These are phyloP conservation scores for Papilionanthe hybrid DNA, from an alignment of 116 monocot genomes.

Conservation along the genomic window DNA sequence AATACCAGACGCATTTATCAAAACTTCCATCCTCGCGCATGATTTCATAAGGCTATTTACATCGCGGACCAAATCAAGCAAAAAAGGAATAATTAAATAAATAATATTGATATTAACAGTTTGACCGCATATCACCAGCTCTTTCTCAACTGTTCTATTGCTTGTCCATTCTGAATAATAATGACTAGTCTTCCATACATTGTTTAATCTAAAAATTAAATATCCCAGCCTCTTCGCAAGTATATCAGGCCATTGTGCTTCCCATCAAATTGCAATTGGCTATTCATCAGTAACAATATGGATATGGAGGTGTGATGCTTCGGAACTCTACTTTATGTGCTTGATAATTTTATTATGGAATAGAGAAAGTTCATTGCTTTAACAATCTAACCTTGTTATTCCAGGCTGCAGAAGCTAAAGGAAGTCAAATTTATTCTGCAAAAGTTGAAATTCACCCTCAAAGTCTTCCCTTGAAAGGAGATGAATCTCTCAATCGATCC, in stretches of 20 bases:
- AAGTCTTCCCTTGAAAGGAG: background rate
- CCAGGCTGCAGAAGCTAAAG: background rate
- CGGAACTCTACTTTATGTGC: background rate
- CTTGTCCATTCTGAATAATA: background rate
- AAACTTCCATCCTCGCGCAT: no score
- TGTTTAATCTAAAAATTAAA: background rate
- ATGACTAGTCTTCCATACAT: background rate
- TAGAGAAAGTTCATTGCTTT: background rate
- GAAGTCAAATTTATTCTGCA: background rate
- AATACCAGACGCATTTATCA: no score
- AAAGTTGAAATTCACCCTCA: background rate
- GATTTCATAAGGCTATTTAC: no score
- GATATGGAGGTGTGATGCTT: background rate
- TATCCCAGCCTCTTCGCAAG: background rate
- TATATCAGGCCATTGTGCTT: background rate
- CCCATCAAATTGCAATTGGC: background rate
- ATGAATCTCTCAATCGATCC: background rate
- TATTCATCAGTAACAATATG: background rate
- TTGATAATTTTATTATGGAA: no score
- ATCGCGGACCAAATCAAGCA: no score
- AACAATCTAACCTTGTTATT: background rate
- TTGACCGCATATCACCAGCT: background rate
- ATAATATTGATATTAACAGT: no score
- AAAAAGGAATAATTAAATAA: no score
- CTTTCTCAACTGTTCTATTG: background rate